A percentile compares a stretch with the other conserved stretches of the same genome.
These are phyloP conservation scores for Sanguinoderma infundibulare DNA, from an alignment of 1,284 basidiomycete genomes.

Conservation along the genomic window DNA sequence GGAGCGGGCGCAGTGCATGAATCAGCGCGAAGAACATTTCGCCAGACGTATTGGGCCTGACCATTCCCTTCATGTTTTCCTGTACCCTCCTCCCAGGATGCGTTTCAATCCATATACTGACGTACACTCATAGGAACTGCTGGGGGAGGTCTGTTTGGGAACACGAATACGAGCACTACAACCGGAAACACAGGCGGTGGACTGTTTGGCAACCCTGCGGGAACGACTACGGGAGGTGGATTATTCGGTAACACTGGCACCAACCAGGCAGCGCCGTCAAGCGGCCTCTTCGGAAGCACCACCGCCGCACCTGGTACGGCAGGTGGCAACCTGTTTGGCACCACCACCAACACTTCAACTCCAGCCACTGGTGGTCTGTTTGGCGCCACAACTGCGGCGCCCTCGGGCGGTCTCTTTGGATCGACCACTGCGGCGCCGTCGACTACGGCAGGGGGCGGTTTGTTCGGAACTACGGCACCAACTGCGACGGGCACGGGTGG, in stretches of 20 bases:
- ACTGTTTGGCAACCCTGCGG: constrained; percentile 39
- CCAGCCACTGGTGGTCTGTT: constrained; percentile 1
- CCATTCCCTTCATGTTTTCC: too few relatives aligned
- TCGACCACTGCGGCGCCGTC: constrained; percentile 13
- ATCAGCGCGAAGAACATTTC: neutral
- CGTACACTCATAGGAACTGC: constrained; percentile 1
- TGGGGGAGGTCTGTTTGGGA: constrained; percentile 36
- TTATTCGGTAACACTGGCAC: constrained; percentile 17
- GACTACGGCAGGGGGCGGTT: constrained; percentile 6
- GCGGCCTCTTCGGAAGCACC: constrained; percentile 41
- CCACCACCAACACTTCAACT: constrained; percentile 9
- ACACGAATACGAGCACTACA: constrained; percentile 6
- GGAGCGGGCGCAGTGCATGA: too few relatives aligned
- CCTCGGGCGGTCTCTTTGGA: constrained; percentile 30
- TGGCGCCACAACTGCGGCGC: constrained; percentile 13
- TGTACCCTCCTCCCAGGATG: too few relatives aligned
- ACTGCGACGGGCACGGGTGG: neutral
- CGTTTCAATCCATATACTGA: neutral
- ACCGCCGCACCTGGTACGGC: constrained; percentile 12
- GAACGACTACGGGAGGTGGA: constrained; percentile 15
- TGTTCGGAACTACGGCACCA: constrained; percentile 12
- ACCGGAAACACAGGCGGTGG: neutral
- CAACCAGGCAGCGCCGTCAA: constrained; percentile 22
- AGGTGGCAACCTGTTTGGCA: constrained; percentile 30
- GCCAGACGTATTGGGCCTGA: too few relatives aligned